These are phyloP conservation scores for Lepidium campestre DNA, from an alignment of 441 rosid species.

Conservation along the genomic window DNA sequence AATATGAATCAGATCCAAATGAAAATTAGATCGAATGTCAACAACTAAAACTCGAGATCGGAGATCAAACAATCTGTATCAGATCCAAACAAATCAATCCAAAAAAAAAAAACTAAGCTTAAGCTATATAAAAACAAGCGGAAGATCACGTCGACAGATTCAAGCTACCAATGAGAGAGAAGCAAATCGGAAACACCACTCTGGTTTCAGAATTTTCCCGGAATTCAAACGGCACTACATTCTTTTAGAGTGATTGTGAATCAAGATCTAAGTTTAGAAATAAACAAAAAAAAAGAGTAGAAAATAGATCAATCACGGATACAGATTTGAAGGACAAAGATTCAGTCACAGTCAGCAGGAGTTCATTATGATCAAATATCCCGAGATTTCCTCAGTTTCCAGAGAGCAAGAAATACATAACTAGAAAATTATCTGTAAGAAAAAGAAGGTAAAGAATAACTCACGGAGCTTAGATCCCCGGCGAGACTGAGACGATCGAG, in stretches of 20 bases:
- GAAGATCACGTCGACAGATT: neutral
- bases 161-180: neutral
- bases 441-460: neutral
- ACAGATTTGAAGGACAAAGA: conserved; percentile 8
- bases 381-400: neutral
- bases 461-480: neutral
- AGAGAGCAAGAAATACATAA: neutral
- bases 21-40: neutral
- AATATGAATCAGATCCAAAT: conserved; percentile 7
- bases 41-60: neutral
- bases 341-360: neutral
- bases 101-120: neutral
- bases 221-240: neutral
- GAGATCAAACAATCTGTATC: neutral
- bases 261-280: neutral
- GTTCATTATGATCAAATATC: neutral
- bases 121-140: neutral
- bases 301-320: neutral
- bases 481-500: conserved; percentile 7
- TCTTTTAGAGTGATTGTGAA: neutral
- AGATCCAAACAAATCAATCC: conserved; percentile 6
- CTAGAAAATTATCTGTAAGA: neutral
- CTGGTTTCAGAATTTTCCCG: neutral
- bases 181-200: neutral
- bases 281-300: neutral